These are phyloP conservation scores for Coemansia furcata DNA, from an alignment of 192 early-diverging fungal genomes.

Conservation along the genomic window DNA sequence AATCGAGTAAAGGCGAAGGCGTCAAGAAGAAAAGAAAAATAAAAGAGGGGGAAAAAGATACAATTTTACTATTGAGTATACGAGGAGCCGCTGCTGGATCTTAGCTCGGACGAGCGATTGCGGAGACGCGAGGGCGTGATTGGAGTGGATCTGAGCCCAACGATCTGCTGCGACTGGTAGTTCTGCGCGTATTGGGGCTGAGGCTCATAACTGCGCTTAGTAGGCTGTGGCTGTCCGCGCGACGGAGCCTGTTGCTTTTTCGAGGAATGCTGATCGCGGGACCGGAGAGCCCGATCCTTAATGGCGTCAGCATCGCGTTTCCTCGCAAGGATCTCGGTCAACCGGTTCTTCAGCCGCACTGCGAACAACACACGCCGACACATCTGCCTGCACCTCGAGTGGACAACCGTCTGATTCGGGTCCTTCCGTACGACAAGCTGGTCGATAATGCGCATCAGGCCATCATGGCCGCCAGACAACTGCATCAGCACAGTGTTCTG, in stretches of 20 bases:
- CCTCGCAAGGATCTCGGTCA: constrained; percentile 7
- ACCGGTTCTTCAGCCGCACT: constrained; percentile 22
- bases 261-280: not conserved
- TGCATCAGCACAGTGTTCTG: constrained; percentile 27
- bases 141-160: constrained; percentile 23
- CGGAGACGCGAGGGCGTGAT: constrained; percentile 45
- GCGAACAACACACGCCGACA: constrained; percentile 35
- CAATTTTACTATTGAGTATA: not conserved
- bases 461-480: constrained; percentile 32
- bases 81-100: constrained; percentile 36
- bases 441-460: constrained; percentile 24
- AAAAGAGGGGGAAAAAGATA: not conserved
- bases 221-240: not conserved
- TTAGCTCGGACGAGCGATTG: constrained; percentile 33
- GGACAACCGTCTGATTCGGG: not conserved
- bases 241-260: not conserved
- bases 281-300: constrained; percentile 20
- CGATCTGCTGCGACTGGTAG: constrained; percentile 20
- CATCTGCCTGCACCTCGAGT: not conserved
- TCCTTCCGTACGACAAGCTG: not conserved
- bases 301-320: constrained; percentile 9
- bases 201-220: not conserved
- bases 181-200: constrained; percentile 2
- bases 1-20: not conserved
- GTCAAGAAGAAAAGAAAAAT: constrained; percentile 1